phyloP scores from a whole-genome alignment of 306 rosid genomes.

The Leucaena leucocephala region DNA sequence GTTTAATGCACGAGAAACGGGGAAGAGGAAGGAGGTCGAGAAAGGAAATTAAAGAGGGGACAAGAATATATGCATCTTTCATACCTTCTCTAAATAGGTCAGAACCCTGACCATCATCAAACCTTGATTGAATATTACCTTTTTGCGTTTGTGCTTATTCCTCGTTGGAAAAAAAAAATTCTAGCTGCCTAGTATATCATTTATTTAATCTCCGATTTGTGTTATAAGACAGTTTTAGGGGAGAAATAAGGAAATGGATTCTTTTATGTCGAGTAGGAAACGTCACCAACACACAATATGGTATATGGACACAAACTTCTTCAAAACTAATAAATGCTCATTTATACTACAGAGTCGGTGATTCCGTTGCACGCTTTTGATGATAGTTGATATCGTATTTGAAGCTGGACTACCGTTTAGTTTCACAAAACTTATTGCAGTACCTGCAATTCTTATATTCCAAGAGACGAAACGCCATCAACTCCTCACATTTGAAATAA shows the following conservation, averaged over 20 bases:
- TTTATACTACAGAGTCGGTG: not conserved
- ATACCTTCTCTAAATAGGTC: constrained; percentile 4
- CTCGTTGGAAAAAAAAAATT: not conserved
- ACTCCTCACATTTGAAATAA: no score
- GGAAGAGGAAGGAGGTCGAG: constrained; percentile 7
- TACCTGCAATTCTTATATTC: no score
- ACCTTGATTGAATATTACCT: constrained; percentile 26
- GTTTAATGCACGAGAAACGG: constrained; percentile 10
- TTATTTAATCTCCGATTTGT: not conserved
- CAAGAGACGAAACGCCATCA: no score
- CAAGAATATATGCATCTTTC: constrained; percentile 42
- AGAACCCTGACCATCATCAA: constrained; percentile 27
- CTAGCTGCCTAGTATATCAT: not conserved
- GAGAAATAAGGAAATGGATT: no score
- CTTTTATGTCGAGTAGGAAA: no score
- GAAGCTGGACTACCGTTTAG: not conserved
- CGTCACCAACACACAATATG: not conserved
- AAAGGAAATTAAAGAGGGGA: constrained; percentile 14
- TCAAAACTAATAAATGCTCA: constrained; percentile 8
- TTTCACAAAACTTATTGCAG: not conserved
- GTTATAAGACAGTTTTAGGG: no score
- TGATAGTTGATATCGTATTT: no score
- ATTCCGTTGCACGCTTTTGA: constrained; percentile 1
- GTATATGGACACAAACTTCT: constrained; percentile 1
- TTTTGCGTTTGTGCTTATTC: constrained; percentile 1